These are phyloP conservation scores for Stephania japonica DNA, from an alignment of 164 flowering plant species.

Conservation along the genomic window DNA sequence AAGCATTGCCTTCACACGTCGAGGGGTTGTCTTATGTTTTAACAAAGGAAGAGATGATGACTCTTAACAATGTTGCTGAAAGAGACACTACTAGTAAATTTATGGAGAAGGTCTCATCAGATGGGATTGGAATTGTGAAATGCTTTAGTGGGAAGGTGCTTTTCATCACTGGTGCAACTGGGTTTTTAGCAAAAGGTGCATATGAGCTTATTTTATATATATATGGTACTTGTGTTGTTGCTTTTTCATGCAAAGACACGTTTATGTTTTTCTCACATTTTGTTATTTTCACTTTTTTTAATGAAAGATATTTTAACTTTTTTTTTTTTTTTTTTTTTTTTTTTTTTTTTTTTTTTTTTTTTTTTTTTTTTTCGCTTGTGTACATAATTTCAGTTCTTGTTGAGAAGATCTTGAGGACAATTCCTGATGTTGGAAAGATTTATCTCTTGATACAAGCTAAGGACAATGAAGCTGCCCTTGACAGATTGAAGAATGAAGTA, in stretches of 20 bases:
- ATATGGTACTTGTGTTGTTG: not conserved
- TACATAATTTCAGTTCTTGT: slow-evolving; percentile 56
- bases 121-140: slow-evolving; percentile 8
- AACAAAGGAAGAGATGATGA: not conserved
- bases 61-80: not conserved
- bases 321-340: too few relatives aligned
- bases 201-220: too few relatives aligned
- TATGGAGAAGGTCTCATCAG: not conserved
- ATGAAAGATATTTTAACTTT: not conserved
- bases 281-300: not conserved
- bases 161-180: slow-evolving; percentile 34
- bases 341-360: too few relatives aligned
- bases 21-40: not conserved
- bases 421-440: slow-evolving; percentile 79
- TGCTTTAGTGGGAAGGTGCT: slow-evolving; percentile 5
- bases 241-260: not conserved
- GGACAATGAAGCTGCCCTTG: slow-evolving; percentile 56
- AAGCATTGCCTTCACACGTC: not conserved
- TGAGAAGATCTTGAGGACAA: slow-evolving; percentile 79
- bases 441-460: slow-evolving; percentile 74
- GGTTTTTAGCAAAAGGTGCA: slow-evolving; percentile 83
- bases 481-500: slow-evolving; percentile 76
- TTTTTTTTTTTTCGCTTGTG: not conserved
- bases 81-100: not conserved
- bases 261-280: not conserved